Evolutionary conservation across 331 rosid genomes (phyloP).

Genomic region (Cydonia oblonga): DNA sequence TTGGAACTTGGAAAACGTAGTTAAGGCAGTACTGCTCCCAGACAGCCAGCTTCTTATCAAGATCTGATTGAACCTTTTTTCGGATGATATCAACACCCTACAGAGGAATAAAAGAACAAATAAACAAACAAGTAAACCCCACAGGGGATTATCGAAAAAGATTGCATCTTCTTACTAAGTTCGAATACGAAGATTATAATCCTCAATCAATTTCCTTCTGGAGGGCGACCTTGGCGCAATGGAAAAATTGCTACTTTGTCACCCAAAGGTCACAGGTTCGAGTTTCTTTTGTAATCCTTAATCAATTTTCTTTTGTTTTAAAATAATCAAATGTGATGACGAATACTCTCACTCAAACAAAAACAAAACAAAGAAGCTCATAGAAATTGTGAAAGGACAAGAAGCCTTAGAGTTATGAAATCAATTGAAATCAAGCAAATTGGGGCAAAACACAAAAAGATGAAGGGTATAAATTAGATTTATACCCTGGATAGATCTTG

Average conservation of each 20-base stretch:
- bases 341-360: not conserved
- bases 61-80: slow-evolving; percentile 34
- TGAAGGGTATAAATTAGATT: not conserved
- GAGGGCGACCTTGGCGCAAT: too few relatives aligned
- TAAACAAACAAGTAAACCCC: not conserved
- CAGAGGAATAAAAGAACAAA: not conserved
- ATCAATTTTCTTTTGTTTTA: not conserved
- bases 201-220: not conserved
- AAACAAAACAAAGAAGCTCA: not conserved
- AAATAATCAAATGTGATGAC: not conserved
- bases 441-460: not conserved
- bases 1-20: slow-evolving; percentile 66
- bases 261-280: too few relatives aligned
- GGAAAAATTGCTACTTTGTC: too few relatives aligned
- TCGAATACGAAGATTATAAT: not conserved
- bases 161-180: not conserved
- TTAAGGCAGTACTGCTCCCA: slow-evolving; percentile 70
- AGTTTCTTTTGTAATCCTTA: too few relatives aligned
- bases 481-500: slow-evolving; percentile 50
- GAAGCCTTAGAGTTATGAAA: not conserved
- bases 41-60: slow-evolving; percentile 47
- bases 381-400: not conserved
- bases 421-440: not conserved
- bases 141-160: not conserved
- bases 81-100: slow-evolving; percentile 52